Conservation (phyloP, 1,284 basidiomycete species). For the Cutaneotrichosporon dermatis region DNA sequence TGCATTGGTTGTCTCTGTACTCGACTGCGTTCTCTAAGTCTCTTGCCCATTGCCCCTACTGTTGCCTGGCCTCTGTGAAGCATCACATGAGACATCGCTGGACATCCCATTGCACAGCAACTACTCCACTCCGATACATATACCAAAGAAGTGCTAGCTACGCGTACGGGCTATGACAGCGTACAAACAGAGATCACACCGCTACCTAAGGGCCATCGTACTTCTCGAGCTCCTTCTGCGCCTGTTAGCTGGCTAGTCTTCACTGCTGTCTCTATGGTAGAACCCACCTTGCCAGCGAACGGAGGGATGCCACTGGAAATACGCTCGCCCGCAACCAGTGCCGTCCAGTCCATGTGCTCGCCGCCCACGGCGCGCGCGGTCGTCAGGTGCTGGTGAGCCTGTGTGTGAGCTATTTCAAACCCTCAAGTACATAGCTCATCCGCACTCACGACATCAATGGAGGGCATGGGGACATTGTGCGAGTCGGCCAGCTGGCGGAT, state of each 20-base stretch:
- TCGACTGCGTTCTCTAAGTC: no score
- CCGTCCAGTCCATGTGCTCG: slow-evolving; percentile 48
- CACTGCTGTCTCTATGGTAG: no score
- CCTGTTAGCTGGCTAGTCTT: no score
- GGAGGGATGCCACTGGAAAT: slow-evolving; percentile 47
- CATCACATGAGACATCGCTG: no score
- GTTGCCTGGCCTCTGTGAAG: no score
- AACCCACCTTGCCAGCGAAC: slow-evolving; percentile 43
- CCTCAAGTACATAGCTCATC: no score
- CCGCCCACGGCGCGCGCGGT: slow-evolving; percentile 62
- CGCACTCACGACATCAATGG: slow-evolving; percentile 60
- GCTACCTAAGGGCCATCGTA: neutral
- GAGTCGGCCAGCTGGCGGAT: slow-evolving; percentile 54
- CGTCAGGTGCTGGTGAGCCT: slow-evolving; percentile 65
- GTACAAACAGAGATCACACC: no score
- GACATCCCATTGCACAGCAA: no score
- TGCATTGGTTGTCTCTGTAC: no score
- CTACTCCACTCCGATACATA: no score
- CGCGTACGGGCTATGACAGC: neutral
- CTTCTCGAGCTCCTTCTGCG: slow-evolving; percentile 14
- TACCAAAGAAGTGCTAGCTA: no score
- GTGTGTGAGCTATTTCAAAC: neutral
- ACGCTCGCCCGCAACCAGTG: slow-evolving; percentile 47
- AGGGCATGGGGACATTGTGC: slow-evolving; percentile 73
- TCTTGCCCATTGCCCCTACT: no score